Evolutionary conservation across 257 asterid genomes (phyloP), one percentile per base, ranked within the genome.

Genomic region (Primulina huaijiensis): DNA sequence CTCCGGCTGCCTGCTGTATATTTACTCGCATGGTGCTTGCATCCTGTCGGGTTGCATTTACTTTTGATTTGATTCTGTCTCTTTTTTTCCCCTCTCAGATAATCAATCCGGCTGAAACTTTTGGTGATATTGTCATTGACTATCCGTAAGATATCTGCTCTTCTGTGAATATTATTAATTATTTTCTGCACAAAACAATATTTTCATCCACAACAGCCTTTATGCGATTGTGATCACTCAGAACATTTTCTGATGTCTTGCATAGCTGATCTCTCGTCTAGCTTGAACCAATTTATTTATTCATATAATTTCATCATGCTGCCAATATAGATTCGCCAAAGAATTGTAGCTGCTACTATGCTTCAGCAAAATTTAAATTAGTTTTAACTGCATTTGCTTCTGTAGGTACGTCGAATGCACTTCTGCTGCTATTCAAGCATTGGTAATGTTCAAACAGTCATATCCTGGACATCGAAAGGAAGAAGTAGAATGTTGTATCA

Each of bases 91-190:
- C 56, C 74, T 74, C 14, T 64, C 97, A 94, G 99, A 46, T 88
- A 64, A 85, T 94, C 85, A 94, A 94, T 75, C 99, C 97, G 65
- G 97, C 99, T 74, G 99, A 94, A 82, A 94, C 99, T 64, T 94
- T 94, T 81, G 99, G 99, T n/a, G 97, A 94, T 82, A 94, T 93
- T 68, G 96, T 90, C 73, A 93, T 93, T 79, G 99, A 93, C 79
- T 93, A 93, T 77, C 95, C 97, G 97, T 94, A 88, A 91, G 99
- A 84, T 70, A 60, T 67, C 69, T 80, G 79, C 74, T 31, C 73
- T 76, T 71, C 25, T 73, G 40, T 79, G 4, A 3, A 12, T 12
- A 12, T 2, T 43, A 62, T 67, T 74, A 65, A 52, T 71, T 40
- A 3, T 52, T 70, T 33, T 73, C 33, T 66, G 14, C 29, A 38